These are phyloP conservation scores for Vachellia pachyceras DNA, from an alignment of 306 rosid species.

Conservation along the genomic window DNA sequence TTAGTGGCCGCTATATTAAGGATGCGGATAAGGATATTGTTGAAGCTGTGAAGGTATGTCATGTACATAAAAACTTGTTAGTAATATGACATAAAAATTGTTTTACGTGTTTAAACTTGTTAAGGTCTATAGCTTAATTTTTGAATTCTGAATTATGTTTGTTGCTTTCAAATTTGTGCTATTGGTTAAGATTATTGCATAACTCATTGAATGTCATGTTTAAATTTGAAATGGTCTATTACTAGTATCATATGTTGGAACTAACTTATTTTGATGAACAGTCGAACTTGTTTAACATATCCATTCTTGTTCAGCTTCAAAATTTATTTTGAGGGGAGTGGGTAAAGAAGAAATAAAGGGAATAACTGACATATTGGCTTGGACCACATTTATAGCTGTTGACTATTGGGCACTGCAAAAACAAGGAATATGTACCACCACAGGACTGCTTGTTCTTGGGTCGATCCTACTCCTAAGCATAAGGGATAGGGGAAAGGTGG, in stretches of 20 bases:
- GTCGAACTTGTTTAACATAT: slow-evolving; percentile 6
- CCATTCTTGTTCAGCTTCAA: slow-evolving; percentile 4
- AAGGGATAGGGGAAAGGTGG: too few relatives aligned
- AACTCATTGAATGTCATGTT: not conserved
- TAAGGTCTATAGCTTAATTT: not conserved
- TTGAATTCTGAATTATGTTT: slow-evolving; percentile 11
- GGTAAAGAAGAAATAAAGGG: not conserved
- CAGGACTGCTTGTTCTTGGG: too few relatives aligned
- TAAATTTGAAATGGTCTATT: not conserved
- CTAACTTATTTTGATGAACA: slow-evolving; percentile 14
- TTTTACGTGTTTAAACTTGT: slow-evolving; percentile 4
- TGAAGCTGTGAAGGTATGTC: slow-evolving; percentile 82
- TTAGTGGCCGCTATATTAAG: slow-evolving; percentile 81
- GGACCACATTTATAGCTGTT: not conserved
- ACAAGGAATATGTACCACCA: too few relatives aligned
- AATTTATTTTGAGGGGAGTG: not conserved
- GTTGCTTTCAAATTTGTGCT: slow-evolving; percentile 2
- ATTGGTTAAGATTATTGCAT: slow-evolving; percentile 12
- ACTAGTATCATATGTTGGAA: slow-evolving; percentile 2
- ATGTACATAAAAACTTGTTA: slow-evolving; percentile 3
- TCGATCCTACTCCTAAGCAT: too few relatives aligned
- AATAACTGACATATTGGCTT: not conserved
- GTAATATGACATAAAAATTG: not conserved
- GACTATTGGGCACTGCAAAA: not conserved
- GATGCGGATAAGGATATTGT: slow-evolving; percentile 86